phyloP scores from a whole-genome alignment of 768 basidiomycete species.

The Tricholoma hemisulphureum region DNA sequence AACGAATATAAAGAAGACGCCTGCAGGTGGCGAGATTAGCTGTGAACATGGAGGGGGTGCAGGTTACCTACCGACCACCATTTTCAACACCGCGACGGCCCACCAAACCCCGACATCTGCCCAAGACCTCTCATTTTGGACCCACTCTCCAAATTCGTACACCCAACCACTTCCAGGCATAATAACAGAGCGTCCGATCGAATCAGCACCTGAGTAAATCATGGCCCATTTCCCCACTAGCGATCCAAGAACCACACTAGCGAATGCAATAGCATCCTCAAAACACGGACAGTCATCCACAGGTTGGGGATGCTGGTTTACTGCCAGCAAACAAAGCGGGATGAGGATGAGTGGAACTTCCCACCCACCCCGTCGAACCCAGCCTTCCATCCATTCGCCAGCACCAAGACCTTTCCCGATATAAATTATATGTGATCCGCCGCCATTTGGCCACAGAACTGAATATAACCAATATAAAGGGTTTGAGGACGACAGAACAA shows the following conservation, averaged over 20 bases:
- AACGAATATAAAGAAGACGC: constrained; percentile 73
- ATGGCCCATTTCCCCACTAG: constrained; percentile 68
- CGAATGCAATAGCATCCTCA: constrained; percentile 92
- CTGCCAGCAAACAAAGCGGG: constrained; percentile 63
- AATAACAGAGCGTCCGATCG: constrained; percentile 23
- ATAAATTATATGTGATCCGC: constrained; percentile 26
- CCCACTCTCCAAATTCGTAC: constrained; percentile 31
- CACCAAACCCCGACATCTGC: constrained; percentile 46
- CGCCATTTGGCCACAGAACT: constrained; percentile 21
- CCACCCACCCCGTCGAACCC: constrained; percentile 39
- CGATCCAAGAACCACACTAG: constrained; percentile 80
- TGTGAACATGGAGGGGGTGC: background rate
- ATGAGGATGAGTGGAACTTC: constrained; percentile 62
- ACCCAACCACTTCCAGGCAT: constrained; percentile 62
- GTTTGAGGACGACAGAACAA: constrained; percentile 30
- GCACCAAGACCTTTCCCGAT: constrained; percentile 39
- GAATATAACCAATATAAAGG: constrained; percentile 26
- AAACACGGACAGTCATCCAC: constrained; percentile 98
- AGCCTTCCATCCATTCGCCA: constrained; percentile 34
- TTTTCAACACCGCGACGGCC: constrained; percentile 45
- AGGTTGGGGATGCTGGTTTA: constrained; percentile 91
- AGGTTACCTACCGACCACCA: constrained; percentile 38
- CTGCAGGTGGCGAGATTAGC: constrained; percentile 30
- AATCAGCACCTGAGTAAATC: constrained; percentile 40
- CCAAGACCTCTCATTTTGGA: constrained; percentile 35